Percentiles rank a stretch among this genome's conserved stretches.
Evolutionary conservation across 2,329 filamentous ascomycete species (phyloP).

Genomic region (Aspergillus aculeatinus): DNA sequence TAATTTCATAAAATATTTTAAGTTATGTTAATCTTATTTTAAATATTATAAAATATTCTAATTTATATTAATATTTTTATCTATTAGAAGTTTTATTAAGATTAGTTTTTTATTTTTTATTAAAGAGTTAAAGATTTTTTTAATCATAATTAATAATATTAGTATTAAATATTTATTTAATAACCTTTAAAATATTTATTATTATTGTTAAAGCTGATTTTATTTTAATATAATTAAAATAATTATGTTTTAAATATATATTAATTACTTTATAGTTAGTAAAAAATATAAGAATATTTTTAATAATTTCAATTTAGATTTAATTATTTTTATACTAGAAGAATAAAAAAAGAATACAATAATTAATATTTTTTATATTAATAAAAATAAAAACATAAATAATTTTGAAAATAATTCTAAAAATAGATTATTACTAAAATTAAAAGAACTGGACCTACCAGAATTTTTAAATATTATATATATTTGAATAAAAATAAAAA

Average conservation of each 20-base stretch:
- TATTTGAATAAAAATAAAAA: not conserved
- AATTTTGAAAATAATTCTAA: not conserved
- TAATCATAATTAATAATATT: too few relatives aligned
- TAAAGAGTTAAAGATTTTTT: too few relatives aligned
- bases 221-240: not conserved
- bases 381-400: not conserved
- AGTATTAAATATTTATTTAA: too few relatives aligned
- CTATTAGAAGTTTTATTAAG: too few relatives aligned
- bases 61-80: too few relatives aligned
- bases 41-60: too few relatives aligned
- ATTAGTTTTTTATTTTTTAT: too few relatives aligned
- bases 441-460: not conserved
- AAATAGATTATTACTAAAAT: not conserved
- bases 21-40: too few relatives aligned
- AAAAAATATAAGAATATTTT: slow-evolving; percentile 1
- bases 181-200: too few relatives aligned
- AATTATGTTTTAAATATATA: not conserved
- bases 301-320: not conserved
- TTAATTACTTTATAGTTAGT: not conserved
- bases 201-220: not conserved
- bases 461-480: not conserved
- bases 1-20: too few relatives aligned
- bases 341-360: not conserved
- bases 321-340: not conserved
- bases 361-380: not conserved